phyloP scores from a whole-genome alignment of 2,329 filamentous ascomycete genomes.

The Orbilia brochopaga region DNA sequence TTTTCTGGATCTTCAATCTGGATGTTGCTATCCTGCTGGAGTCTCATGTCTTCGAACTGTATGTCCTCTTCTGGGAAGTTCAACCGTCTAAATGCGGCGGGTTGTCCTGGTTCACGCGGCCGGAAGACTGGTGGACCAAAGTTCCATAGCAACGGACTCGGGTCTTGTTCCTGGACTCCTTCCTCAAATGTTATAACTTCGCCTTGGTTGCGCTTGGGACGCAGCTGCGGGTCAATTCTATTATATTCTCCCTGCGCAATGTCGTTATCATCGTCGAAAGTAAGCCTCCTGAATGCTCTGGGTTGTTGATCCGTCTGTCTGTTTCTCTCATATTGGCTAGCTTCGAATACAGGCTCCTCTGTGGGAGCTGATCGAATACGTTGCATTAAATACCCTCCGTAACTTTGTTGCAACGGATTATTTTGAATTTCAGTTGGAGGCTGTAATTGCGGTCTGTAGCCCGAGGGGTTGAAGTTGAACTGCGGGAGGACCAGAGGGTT shows the following conservation, averaged over 20 bases:
- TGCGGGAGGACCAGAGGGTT: background rate
- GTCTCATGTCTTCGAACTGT: background rate
- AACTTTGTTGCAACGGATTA: background rate
- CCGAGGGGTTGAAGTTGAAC: background rate
- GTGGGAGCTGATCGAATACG: background rate
- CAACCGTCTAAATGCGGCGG: background rate
- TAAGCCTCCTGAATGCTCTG: background rate
- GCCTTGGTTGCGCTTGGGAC: background rate
- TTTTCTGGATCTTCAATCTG: background rate
- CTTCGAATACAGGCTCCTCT: background rate
- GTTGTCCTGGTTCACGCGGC: background rate
- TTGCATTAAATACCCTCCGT: background rate
- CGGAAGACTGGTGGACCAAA: background rate
- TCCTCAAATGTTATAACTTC: background rate
- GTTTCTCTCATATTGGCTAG: no score
- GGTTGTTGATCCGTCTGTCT: background rate
- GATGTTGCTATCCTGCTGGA: no score
- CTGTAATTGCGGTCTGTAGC: background rate
- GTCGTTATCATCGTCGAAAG: background rate
- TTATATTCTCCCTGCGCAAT: background rate
- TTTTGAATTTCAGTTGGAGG: background rate
- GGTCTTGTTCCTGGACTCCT: background rate
- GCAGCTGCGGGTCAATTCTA: background rate
- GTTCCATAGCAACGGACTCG: background rate
- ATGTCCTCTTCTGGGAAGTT: slow-evolving; percentile 1